These are phyloP conservation scores for Quercus aquifolioides DNA, from an alignment of 306 rosid species.

Conservation along the genomic window DNA sequence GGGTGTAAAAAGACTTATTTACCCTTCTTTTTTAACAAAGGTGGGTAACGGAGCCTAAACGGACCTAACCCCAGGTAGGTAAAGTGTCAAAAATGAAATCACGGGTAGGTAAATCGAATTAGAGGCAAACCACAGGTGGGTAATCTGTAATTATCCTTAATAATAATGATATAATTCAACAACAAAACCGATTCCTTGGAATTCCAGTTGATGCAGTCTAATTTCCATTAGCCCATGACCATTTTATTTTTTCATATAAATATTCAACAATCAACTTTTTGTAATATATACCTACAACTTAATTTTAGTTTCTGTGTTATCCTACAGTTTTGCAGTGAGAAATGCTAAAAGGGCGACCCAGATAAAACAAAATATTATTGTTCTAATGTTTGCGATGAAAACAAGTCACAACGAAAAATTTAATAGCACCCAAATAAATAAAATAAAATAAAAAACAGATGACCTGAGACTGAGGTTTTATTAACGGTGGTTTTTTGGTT, in stretches of 20 bases:
- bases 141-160: too few species aligned
- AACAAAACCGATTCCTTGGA: background rate
- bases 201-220: background rate
- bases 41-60: too few species aligned
- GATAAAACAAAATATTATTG: background rate
- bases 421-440: background rate
- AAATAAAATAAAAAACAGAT: background rate
- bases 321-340: background rate
- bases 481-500: conserved; percentile 34
- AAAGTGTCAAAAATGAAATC: too few species aligned
- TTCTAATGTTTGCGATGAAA: background rate
- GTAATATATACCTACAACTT: background rate
- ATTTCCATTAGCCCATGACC: background rate
- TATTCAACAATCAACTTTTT: background rate
- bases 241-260: too few species aligned
- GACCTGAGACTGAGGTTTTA: conserved; percentile 48
- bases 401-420: background rate
- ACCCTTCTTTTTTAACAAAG: too few species aligned
- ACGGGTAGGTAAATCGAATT: too few species aligned
- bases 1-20: too few species aligned
- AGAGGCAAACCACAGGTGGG: too few species aligned
- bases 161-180: background rate
- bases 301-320: background rate
- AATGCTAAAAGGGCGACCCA: background rate
- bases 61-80: too few species aligned